Evolutionary conservation across 495 filamentous ascomycete species (phyloP).

Genomic region (Neurospora sp.): DNA sequence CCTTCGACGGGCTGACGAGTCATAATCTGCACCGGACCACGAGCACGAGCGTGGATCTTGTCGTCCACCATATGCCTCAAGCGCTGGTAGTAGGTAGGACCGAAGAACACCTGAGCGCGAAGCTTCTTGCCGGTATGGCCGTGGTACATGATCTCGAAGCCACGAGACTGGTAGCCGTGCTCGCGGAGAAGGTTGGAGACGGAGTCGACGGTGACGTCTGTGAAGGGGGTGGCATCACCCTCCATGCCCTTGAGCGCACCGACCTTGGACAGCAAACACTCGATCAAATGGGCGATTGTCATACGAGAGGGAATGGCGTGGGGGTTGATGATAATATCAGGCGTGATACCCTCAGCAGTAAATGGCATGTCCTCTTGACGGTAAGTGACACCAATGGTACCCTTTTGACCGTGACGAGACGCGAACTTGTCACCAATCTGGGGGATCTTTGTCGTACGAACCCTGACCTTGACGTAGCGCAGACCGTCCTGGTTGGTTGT

Average conservation of each 20-base stretch:
- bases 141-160: slow-evolving; percentile 98
- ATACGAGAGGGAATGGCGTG: slow-evolving; percentile 99
- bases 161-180: slow-evolving; percentile 90
- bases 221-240: slow-evolving; percentile 96
- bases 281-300: slow-evolving; percentile 99
- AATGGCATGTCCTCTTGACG: slow-evolving; percentile 99
- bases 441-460: slow-evolving; percentile 93
- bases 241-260: slow-evolving; percentile 82
- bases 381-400: slow-evolving; percentile 97
- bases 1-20: slow-evolving; percentile 98
- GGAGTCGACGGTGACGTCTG: slow-evolving; percentile 89
- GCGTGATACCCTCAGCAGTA: slow-evolving; percentile 78
- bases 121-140: slow-evolving; percentile 92
- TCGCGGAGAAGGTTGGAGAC: slow-evolving; percentile 85
- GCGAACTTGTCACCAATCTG: slow-evolving; percentile 99
- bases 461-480: slow-evolving; percentile 92
- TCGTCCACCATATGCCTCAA: slow-evolving; percentile 99
- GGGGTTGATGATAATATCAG: slow-evolving; percentile 97
- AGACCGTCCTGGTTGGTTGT: slow-evolving; percentile 87
- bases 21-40: slow-evolving; percentile 93
- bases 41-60: slow-evolving; percentile 96
- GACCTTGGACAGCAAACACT: slow-evolving; percentile 95
- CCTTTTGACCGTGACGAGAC: slow-evolving; percentile 97
- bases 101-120: slow-evolving; percentile 88
- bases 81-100: slow-evolving; percentile 98